A percentile compares a stretch with the other conserved stretches of the same genome.
Evolutionary conservation across 352 stramenopile genomes (phyloP).

Genomic region (Phytophthora megakarya): DNA sequence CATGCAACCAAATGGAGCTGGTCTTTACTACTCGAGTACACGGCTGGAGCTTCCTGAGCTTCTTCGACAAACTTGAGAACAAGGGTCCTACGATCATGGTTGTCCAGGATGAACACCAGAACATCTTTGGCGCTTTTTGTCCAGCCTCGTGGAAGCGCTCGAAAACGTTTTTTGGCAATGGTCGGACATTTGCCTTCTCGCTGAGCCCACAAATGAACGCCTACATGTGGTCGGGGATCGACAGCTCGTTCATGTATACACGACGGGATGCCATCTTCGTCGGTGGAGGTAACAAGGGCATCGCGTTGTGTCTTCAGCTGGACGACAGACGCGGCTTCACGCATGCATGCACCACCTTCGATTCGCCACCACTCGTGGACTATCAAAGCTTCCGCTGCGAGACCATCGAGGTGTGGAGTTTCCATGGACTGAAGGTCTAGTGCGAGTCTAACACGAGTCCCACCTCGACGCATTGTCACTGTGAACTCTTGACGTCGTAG

Average conservation of each 20-base stretch:
- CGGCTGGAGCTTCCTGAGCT: constrained; percentile 75
- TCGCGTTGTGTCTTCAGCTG: constrained; percentile 71
- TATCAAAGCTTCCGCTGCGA: constrained; percentile 65
- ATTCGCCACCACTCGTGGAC: constrained; percentile 56
- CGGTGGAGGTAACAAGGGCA: constrained; percentile 67
- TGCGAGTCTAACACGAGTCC: not conserved
- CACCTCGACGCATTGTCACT: no score
- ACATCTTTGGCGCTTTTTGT: constrained; percentile 80
- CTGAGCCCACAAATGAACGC: constrained; percentile 60
- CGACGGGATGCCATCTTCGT: constrained; percentile 61
- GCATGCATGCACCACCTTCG: constrained; percentile 65
- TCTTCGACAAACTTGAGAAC: constrained; percentile 60
- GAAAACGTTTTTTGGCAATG: constrained; percentile 69
- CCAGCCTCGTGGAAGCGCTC: constrained; percentile 65
- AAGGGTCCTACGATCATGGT: constrained; percentile 72
- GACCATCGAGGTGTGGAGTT: constrained; percentile 73
- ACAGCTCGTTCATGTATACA: constrained; percentile 78
- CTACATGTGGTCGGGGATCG: constrained; percentile 64
- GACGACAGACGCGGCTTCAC: constrained; percentile 78
- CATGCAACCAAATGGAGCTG: constrained; percentile 76
- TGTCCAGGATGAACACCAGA: constrained; percentile 68
- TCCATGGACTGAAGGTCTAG: constrained; percentile 71
- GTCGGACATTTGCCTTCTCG: constrained; percentile 75
- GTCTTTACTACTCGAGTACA: constrained; percentile 64
- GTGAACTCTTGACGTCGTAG: constrained; percentile 25